phyloP scores from a whole-genome alignment of 345 rosid species.

The Eutrema japonicum region DNA sequence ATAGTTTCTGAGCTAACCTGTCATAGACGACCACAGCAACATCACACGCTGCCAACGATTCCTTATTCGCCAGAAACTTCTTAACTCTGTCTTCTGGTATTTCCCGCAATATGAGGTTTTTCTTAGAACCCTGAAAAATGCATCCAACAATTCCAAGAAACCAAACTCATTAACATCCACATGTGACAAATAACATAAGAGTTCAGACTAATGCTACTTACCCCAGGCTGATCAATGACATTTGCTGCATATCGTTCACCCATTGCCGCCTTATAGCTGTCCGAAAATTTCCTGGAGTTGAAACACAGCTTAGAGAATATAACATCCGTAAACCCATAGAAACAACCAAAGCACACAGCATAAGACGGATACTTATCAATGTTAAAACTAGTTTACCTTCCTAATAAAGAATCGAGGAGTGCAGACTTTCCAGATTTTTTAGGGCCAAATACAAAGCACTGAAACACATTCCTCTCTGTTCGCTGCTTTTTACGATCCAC shows the following conservation, averaged over 20 bases:
- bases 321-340: constrained; percentile 13
- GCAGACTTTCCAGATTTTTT: constrained; percentile 77
- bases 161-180: constrained; percentile 11
- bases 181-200: background rate
- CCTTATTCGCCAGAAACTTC: constrained; percentile 53
- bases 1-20: constrained; percentile 45
- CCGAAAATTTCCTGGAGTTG: constrained; percentile 64
- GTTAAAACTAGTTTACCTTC: constrained; percentile 52
- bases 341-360: constrained; percentile 1
- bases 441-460: constrained; percentile 75
- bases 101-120: constrained; percentile 72
- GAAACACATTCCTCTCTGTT: constrained; percentile 73
- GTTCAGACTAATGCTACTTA: constrained; percentile 44
- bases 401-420: constrained; percentile 65
- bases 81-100: constrained; percentile 71
- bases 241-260: constrained; percentile 64
- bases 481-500: constrained; percentile 74
- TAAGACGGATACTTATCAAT: background rate
- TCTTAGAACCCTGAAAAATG: constrained; percentile 58
- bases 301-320: constrained; percentile 30
- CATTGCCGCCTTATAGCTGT: constrained; percentile 49
- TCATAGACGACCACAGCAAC: constrained; percentile 77
- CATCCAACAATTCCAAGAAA: background rate
- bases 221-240: constrained; percentile 70
- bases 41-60: constrained; percentile 69